phyloP scores from a whole-genome alignment of 257 asterid species.

The Lithospermum erythrorhizon region DNA sequence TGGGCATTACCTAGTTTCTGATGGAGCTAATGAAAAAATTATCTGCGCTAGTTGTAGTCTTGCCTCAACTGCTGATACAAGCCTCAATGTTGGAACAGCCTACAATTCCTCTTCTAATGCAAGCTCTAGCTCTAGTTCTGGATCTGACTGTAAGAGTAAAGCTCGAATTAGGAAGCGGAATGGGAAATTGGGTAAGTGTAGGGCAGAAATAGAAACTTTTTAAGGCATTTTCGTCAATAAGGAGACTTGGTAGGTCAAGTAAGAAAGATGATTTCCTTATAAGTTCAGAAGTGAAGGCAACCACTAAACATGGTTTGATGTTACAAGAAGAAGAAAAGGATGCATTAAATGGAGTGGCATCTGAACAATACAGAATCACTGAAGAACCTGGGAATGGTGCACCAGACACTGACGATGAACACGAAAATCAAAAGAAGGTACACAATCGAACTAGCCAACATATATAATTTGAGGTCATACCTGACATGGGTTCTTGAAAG shows the following conservation, averaged over 20 bases:
- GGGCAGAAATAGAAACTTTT: constrained; percentile 5
- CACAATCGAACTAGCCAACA: background rate
- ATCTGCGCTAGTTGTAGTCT: constrained; percentile 3
- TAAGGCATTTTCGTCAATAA: constrained; percentile 5
- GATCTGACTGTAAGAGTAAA: constrained; percentile 15
- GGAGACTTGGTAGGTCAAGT: constrained; percentile 10
- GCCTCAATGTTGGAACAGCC: background rate
- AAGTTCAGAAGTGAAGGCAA: background rate
- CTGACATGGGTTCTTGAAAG: background rate
- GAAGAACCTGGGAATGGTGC: background rate
- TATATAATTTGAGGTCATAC: background rate
- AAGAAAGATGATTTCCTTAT: constrained; percentile 1
- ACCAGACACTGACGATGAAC: background rate
- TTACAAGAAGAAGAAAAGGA: background rate
- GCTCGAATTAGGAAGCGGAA: no score
- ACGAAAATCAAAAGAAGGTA: constrained; percentile 1
- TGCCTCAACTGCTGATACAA: background rate
- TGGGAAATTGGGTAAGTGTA: background rate
- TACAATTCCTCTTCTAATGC: background rate
- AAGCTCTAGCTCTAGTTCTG: constrained; percentile 10
- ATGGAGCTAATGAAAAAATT: background rate
- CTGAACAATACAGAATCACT: background rate
- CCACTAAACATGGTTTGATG: background rate
- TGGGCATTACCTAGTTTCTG: constrained; percentile 20
- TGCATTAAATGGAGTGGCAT: background rate